Conservation (phyloP, 2,329 filamentous ascomycete genomes). For the Lachnellula subtilissima region DNA sequence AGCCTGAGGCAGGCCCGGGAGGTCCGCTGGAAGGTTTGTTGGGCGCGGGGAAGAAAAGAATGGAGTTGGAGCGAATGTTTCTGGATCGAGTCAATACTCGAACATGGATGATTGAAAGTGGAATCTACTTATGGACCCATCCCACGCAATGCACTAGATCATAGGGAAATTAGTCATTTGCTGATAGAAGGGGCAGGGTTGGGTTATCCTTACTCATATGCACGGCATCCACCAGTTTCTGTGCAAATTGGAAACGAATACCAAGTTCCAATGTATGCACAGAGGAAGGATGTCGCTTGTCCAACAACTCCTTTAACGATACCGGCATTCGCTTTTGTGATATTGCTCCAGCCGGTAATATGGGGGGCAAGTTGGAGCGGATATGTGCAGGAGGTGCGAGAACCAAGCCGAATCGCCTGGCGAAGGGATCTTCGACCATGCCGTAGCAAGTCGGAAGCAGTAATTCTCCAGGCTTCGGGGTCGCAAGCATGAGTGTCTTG, state of each 20-base stretch:
- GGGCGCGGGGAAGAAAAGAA: slow-evolving; percentile 41
- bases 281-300: slow-evolving; percentile 21
- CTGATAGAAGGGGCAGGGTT: neutral
- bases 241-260: slow-evolving; percentile 39
- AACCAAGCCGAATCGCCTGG: slow-evolving; percentile 21
- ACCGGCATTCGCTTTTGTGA: slow-evolving; percentile 25
- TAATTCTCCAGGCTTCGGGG: slow-evolving; percentile 21
- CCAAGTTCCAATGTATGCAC: slow-evolving; percentile 36
- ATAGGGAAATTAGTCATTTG: no score
- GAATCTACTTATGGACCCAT: slow-evolving; percentile 44
- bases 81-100: slow-evolving; percentile 6
- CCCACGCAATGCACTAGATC: neutral
- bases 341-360: slow-evolving; percentile 24
- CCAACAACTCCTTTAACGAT: slow-evolving; percentile 20
- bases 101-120: neutral
- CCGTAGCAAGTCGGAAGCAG: slow-evolving; percentile 26
- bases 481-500: slow-evolving; percentile 25
- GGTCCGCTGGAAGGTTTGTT: slow-evolving; percentile 27
- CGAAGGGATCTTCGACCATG: slow-evolving; percentile 22
- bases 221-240: slow-evolving; percentile 40
- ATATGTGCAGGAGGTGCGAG: slow-evolving; percentile 26
- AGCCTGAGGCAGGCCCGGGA: slow-evolving; percentile 33
- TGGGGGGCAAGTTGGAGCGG: slow-evolving; percentile 19
- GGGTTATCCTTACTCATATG: slow-evolving; percentile 33
- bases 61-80: slow-evolving; percentile 34